Percentiles rank a stretch among this genome's conserved stretches.
These are phyloP conservation scores for Tulasnella sp. DNA, from an alignment of 768 basidiomycete genomes.

Conservation along the genomic window DNA sequence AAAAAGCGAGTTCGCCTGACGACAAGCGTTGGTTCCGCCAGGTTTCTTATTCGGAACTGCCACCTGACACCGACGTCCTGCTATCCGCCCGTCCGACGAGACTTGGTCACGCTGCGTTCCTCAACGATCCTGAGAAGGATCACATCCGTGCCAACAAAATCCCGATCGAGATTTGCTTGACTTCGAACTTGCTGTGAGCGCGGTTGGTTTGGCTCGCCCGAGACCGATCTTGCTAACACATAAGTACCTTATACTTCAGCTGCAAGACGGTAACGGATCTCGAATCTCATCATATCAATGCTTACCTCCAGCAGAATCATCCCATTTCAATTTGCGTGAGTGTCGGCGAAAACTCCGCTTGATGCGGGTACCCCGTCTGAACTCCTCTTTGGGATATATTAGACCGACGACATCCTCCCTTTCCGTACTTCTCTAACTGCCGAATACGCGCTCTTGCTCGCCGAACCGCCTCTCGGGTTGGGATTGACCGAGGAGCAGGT, in stretches of 20 bases:
- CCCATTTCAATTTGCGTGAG: conserved; percentile 69
- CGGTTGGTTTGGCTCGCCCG: neutral
- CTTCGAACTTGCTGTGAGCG: conserved; percentile 61
- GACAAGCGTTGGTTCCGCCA: neutral
- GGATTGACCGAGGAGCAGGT: conserved; percentile 53
- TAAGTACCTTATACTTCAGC: conserved; percentile 25
- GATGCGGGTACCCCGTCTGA: neutral
- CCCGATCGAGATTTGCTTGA: conserved; percentile 71
- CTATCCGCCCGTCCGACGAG: conserved; percentile 54
- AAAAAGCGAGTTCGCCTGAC: neutral
- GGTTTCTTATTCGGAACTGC: conserved; percentile 23
- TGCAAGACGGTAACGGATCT: conserved; percentile 56
- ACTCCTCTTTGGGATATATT: neutral
- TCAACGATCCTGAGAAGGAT: conserved; percentile 46
- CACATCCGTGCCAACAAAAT: conserved; percentile 44
- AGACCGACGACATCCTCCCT: conserved; percentile 77
- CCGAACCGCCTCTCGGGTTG: conserved; percentile 56
- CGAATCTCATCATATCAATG: conserved; percentile 60
- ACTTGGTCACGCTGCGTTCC: conserved; percentile 73
- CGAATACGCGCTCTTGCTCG: conserved; percentile 73
- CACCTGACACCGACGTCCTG: conserved; percentile 47
- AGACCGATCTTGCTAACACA: neutral
- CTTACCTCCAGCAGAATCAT: conserved; percentile 51
- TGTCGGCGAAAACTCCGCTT: neutral
- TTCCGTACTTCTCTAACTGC: conserved; percentile 63